Base-by-base conservation (phyloP, 2,329 filamentous ascomycete species). In the Calonectria multiphialidica region DNA sequence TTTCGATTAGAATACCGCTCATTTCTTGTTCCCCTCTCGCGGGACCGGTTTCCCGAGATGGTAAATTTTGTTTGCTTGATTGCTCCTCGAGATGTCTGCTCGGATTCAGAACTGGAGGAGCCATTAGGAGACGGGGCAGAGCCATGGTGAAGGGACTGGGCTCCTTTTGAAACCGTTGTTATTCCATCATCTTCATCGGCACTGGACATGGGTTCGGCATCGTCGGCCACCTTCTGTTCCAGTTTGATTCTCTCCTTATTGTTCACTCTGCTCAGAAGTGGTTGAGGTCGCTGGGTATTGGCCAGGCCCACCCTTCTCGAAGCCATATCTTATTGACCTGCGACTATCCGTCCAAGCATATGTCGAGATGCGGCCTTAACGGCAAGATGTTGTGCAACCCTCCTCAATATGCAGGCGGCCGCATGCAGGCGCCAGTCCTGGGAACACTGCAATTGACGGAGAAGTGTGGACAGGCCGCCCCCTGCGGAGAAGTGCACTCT, bases 51-150 rank as follows among this genome's bases (percentile, higher is more conserved):
- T 42, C 65, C 18, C n/a, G 68, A 30, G 23, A 55, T 37, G 2
- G 50, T 28, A 50, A 86, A 87, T 15, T 37, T 70, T n/a, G 82
- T 84, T 10, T 73, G 74, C 44, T 74, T 79, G 30, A 87, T 86
- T 64, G 80, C 73, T 18, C 76, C 82, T 5, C 76, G 73, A n/a
- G 71, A 69, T 37, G 68, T 73, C 30, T 68, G 68, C 25, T 82
- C 78, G 37, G 82, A 78, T 25, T 76, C 79, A 2, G 81, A 82
- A 61, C 78, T 74, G 12, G 72, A 78, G 10, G 66, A 55, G 13
- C 70, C 42, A 8, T 40, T 18, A 37, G 59, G 50, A 18, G 72
- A 47, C 33, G 59, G 65, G 28, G 5, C 16, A 10, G 30, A 18
- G 28, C 59, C 63, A 23, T 21, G 53, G n/a, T 35, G 40, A 23